phyloP scores from a whole-genome alignment of 2,329 filamentous ascomycete species.

The Didymella lethalis region DNA sequence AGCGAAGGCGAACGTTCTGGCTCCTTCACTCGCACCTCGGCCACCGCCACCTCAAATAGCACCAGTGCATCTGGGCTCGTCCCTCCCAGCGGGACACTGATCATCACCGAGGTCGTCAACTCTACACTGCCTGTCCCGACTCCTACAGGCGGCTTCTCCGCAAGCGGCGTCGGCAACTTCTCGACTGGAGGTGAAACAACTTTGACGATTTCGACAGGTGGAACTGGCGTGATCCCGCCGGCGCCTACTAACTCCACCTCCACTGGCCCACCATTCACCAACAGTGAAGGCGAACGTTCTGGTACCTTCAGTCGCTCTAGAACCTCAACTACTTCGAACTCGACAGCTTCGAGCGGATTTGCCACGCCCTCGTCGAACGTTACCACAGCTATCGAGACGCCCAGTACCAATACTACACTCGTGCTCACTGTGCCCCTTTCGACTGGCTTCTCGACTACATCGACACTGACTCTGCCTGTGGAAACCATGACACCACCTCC shows the following conservation, averaged over 20 bases:
- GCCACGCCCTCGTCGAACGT: slow-evolving; percentile 6
- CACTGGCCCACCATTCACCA: background rate
- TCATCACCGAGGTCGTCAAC: slow-evolving; percentile 4
- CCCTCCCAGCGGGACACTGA: slow-evolving; percentile 6
- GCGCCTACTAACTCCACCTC: slow-evolving; percentile 11
- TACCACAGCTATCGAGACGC: slow-evolving; percentile 3
- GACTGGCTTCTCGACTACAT: slow-evolving; percentile 9
- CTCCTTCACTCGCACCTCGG: background rate
- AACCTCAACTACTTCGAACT: slow-evolving; percentile 6
- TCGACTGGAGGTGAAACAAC: slow-evolving; percentile 9
- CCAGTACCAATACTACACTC: slow-evolving; percentile 4
- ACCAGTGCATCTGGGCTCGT: background rate
- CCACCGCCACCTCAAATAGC: slow-evolving; percentile 8
- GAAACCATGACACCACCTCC: slow-evolving; percentile 6
- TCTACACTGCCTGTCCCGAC: slow-evolving; percentile 3
- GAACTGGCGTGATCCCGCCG: slow-evolving; percentile 7
- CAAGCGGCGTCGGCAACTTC: slow-evolving; percentile 19
- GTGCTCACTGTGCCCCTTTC: slow-evolving; percentile 7
- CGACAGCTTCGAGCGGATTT: slow-evolving; percentile 22
- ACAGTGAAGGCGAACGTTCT: background rate
- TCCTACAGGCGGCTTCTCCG: slow-evolving; percentile 7
- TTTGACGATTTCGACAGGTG: slow-evolving; percentile 6
- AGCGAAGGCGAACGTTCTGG: background rate
- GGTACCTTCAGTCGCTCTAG: slow-evolving; percentile 3
- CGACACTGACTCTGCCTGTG: slow-evolving; percentile 4